phyloP scores from a whole-genome alignment of 2,329 filamentous ascomycete species.

The Trichoderma brevicompactum region DNA sequence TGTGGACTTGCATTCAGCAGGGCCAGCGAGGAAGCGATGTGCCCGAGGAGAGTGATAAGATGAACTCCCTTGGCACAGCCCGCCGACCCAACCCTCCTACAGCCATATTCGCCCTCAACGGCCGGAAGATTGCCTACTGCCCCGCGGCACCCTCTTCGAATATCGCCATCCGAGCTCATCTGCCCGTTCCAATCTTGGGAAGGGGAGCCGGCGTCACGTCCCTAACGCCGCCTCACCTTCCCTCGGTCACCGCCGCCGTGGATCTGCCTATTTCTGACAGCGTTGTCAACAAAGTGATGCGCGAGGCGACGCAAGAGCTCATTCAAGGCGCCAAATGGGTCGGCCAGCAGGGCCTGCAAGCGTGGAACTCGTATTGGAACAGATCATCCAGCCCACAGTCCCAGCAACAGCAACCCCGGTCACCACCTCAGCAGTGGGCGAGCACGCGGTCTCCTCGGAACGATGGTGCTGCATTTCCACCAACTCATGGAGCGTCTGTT shows the following conservation, averaged over 20 bases:
- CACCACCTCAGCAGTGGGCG: conserved; percentile 55
- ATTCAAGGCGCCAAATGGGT: conserved; percentile 77
- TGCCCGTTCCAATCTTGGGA: conserved; percentile 60
- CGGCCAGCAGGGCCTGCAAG: conserved; percentile 75
- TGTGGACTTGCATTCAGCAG: conserved; percentile 86
- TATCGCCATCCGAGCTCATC: conserved; percentile 68
- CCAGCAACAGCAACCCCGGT: conserved; percentile 49
- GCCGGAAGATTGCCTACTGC: conserved; percentile 78
- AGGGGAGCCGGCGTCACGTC: conserved; percentile 54
- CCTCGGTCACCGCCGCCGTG: conserved; percentile 64
- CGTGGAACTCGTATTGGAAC: conserved; percentile 83
- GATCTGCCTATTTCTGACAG: conserved; percentile 75
- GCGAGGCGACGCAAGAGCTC: conserved; percentile 77
- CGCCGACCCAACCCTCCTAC: conserved; percentile 55
- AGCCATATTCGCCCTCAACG: conserved; percentile 70
- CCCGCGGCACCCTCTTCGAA: conserved; percentile 73
- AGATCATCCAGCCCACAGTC: conserved; percentile 49
- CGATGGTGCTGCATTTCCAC: conserved; percentile 66
- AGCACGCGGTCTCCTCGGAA: conserved; percentile 50
- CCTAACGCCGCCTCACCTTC: conserved; percentile 29
- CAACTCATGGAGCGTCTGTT: conserved; percentile 69
- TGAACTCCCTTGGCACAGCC: conserved; percentile 43
- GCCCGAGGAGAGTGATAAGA: conserved; percentile 51
- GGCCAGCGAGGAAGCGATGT: conserved; percentile 51
- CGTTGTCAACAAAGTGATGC: conserved; percentile 75